Percentiles rank a stretch among this genome's conserved stretches.
These are phyloP conservation scores for Marasmius oreades DNA, from an alignment of 1,284 basidiomycete genomes.

Conservation along the genomic window DNA sequence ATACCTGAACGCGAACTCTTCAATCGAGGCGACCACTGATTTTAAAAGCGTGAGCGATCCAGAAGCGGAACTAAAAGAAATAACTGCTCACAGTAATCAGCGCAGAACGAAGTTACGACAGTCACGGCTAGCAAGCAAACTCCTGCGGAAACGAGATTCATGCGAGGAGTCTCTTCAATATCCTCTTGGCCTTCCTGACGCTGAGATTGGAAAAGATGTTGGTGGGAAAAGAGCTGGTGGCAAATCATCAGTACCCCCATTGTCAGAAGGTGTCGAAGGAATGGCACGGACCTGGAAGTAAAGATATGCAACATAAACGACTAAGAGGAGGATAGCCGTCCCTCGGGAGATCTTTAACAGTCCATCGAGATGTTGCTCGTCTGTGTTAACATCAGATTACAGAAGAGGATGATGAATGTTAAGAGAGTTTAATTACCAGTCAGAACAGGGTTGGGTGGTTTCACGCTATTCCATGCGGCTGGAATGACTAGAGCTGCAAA, in stretches of 20 bases:
- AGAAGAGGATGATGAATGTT: neutral
- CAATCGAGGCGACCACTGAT: slow-evolving; percentile 84
- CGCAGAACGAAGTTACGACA: slow-evolving; percentile 82
- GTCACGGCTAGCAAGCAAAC: slow-evolving; percentile 61
- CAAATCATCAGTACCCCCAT: neutral
- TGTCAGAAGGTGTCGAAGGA: neutral
- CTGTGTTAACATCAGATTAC: slow-evolving; percentile 12
- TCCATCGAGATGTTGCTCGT: slow-evolving; percentile 40
- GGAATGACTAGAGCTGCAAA: slow-evolving; percentile 78
- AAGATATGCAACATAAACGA: slow-evolving; percentile 81
- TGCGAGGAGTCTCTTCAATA: slow-evolving; percentile 44
- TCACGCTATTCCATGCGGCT: slow-evolving; percentile 76
- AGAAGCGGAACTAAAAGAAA: slow-evolving; percentile 2
- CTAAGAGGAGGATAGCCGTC: slow-evolving; percentile 78
- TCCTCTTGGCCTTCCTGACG: slow-evolving; percentile 28
- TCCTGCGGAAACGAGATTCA: slow-evolving; percentile 68
- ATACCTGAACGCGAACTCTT: slow-evolving; percentile 81
- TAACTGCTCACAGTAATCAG: slow-evolving; percentile 64
- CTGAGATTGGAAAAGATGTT: slow-evolving; percentile 28
- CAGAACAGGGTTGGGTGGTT: slow-evolving; percentile 11
- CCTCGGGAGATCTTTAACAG: slow-evolving; percentile 80
- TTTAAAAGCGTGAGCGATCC: neutral
- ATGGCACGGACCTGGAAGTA: slow-evolving; percentile 59
- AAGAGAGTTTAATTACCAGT: neutral
- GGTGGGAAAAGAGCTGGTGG: slow-evolving; percentile 33